Evolutionary conservation across 106 monocot species (phyloP).

Genomic region (Platanthera guangdongensis): DNA sequence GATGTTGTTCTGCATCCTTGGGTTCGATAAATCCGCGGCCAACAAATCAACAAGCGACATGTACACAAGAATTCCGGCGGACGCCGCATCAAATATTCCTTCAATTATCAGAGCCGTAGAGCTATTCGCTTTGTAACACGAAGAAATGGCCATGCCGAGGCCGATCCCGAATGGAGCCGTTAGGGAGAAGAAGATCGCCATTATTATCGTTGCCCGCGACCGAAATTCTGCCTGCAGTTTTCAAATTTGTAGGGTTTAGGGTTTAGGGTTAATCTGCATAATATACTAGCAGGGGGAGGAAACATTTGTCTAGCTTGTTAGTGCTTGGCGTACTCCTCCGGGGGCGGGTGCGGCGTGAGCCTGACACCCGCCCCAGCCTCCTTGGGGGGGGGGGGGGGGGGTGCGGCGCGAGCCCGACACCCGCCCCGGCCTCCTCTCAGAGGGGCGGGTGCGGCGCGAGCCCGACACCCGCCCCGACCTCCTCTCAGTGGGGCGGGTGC

Average conservation of each 20-base stretch:
- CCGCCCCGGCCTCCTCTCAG: no score
- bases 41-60: slow-evolving; percentile 27
- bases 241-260: background rate
- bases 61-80: slow-evolving; percentile 26
- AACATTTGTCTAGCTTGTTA: no score
- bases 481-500: no score
- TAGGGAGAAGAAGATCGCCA: slow-evolving; percentile 29
- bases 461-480: no score
- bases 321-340: no score
- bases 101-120: slow-evolving; percentile 18
- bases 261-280: no score
- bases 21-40: slow-evolving; percentile 22
- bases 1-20: slow-evolving; percentile 15
- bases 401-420: no score
- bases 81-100: slow-evolving; percentile 21
- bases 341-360: no score
- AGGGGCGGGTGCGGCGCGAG: no score
- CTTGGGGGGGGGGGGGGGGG: no score
- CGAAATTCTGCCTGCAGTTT: slow-evolving; percentile 19
- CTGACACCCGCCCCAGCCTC: no score
- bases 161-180: slow-evolving; percentile 23
- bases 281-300: no score
- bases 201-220: slow-evolving; percentile 14
- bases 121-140: slow-evolving; percentile 14
- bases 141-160: slow-evolving; percentile 18